These are phyloP conservation scores for Dalbergia oliveri DNA, from an alignment of 306 rosid genomes.

Conservation along the genomic window DNA sequence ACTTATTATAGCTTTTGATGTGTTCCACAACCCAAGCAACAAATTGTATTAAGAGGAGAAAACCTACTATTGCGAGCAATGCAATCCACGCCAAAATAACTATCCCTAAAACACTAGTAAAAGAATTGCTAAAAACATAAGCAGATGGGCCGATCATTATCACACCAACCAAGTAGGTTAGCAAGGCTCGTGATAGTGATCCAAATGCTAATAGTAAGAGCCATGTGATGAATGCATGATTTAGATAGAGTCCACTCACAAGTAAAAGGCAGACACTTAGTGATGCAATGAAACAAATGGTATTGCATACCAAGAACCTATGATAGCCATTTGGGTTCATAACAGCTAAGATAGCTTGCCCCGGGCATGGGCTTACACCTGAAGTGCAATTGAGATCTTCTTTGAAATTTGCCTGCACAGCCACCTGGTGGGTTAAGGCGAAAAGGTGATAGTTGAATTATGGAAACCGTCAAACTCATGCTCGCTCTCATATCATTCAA, in stretches of 20 bases:
- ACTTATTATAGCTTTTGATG: too few species aligned
- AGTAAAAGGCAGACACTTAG: slow-evolving; percentile 9
- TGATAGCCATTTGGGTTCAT: fast-evolving
- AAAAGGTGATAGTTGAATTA: not conserved
- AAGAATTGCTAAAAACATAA: fast-evolving
- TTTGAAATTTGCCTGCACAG: not conserved
- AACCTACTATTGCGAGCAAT: not conserved
- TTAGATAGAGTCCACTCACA: slow-evolving; percentile 27
- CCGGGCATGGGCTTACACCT: too few species aligned
- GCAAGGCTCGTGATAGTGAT: not conserved
- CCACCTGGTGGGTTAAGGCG: slow-evolving; percentile 8
- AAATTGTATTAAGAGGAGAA: not conserved
- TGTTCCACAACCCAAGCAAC: not conserved
- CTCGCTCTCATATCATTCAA: not conserved
- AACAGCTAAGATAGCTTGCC: too few species aligned
- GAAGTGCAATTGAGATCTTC: too few species aligned
- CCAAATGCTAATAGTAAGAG: slow-evolving; percentile 3
- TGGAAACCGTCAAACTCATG: not conserved
- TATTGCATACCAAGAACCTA: not conserved
- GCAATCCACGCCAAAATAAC: not conserved
- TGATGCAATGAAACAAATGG: slow-evolving; percentile 23
- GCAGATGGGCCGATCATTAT: not conserved
- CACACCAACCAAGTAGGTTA: not conserved
- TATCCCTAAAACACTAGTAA: fast-evolving
- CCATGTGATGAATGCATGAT: not conserved